These are phyloP conservation scores for Eucalyptus dawsonii DNA, from an alignment of 345 rosid species.

Conservation along the genomic window DNA sequence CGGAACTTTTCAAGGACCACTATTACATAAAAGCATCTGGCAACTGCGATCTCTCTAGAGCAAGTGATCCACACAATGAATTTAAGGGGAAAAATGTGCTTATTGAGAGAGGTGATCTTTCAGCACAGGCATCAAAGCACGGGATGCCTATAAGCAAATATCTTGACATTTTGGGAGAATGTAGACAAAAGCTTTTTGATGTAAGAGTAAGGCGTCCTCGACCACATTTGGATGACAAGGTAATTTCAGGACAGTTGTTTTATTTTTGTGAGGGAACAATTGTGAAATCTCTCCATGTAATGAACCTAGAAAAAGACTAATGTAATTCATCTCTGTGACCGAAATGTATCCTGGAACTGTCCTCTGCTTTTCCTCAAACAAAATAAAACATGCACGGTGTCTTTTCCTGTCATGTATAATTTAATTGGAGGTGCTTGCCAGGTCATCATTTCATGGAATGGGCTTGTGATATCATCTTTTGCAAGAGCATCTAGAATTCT, in stretches of 20 bases:
- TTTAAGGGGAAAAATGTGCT: conserved; percentile 75
- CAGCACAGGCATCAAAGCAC: conserved; percentile 57
- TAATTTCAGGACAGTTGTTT: background rate
- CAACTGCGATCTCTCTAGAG: conserved; percentile 80
- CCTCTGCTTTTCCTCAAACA: background rate
- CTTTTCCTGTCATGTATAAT: background rate
- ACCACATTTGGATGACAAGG: conserved; percentile 98
- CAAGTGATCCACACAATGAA: conserved; percentile 84
- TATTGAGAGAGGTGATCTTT: conserved; percentile 53
- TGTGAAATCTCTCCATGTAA: background rate
- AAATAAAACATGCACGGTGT: background rate
- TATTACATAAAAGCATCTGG: conserved; percentile 68
- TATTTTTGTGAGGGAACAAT: background rate
- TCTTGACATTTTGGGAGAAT: conserved; percentile 63
- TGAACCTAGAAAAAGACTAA: background rate
- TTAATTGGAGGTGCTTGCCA: conserved; percentile 8
- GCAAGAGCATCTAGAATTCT: conserved; percentile 88
- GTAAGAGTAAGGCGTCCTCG: conserved; percentile 55
- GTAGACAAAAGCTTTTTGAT: conserved; percentile 65
- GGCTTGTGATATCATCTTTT: conserved; percentile 74
- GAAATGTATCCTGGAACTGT: background rate
- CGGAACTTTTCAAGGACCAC: conserved; percentile 66
- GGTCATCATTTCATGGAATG: conserved; percentile 96
- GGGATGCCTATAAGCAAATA: conserved; percentile 43
- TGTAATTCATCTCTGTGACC: background rate